These are phyloP conservation scores for Porpolomopsis calyptriformis DNA, from an alignment of 768 basidiomycete species.

Conservation along the genomic window DNA sequence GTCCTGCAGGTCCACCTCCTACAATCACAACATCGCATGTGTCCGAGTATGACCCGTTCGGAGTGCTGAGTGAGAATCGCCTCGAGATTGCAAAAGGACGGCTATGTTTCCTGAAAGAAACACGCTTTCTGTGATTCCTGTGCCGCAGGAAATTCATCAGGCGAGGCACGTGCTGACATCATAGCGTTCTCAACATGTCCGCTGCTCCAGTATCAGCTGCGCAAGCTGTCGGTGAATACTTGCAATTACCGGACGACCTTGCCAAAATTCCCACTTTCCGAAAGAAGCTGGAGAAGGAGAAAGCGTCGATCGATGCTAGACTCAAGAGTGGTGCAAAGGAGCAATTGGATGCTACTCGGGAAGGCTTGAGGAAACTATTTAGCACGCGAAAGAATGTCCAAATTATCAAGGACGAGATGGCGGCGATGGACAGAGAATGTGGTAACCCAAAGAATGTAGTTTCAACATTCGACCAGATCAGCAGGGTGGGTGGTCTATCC, in stretches of 20 bases:
- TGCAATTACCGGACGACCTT: slow-evolving; percentile 91
- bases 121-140: no score
- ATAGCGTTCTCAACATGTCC: slow-evolving; percentile 25
- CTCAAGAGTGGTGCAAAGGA: slow-evolving; percentile 88
- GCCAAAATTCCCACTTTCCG: slow-evolving; percentile 78
- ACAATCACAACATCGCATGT: slow-evolving; percentile 81
- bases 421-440: slow-evolving; percentile 63
- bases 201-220: slow-evolving; percentile 62
- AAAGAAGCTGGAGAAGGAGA: slow-evolving; percentile 94
- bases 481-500: slow-evolving; percentile 51
- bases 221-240: slow-evolving; percentile 79
- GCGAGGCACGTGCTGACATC: background rate
- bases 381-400: slow-evolving; percentile 70
- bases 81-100: background rate
- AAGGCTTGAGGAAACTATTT: slow-evolving; percentile 75
- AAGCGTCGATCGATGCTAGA: slow-evolving; percentile 84
- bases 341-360: slow-evolving; percentile 82
- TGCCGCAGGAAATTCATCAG: no score
- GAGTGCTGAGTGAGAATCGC: background rate
- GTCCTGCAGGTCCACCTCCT: slow-evolving; percentile 86
- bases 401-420: slow-evolving; percentile 78
- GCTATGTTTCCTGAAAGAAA: background rate
- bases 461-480: slow-evolving; percentile 91
- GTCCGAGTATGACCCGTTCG: background rate
- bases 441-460: slow-evolving; percentile 67